A percentile compares a stretch with the other conserved stretches of the same genome.
Evolutionary conservation across 1,284 basidiomycete species (phyloP).

Genomic region (Phellopilus nigrolimitatus): DNA sequence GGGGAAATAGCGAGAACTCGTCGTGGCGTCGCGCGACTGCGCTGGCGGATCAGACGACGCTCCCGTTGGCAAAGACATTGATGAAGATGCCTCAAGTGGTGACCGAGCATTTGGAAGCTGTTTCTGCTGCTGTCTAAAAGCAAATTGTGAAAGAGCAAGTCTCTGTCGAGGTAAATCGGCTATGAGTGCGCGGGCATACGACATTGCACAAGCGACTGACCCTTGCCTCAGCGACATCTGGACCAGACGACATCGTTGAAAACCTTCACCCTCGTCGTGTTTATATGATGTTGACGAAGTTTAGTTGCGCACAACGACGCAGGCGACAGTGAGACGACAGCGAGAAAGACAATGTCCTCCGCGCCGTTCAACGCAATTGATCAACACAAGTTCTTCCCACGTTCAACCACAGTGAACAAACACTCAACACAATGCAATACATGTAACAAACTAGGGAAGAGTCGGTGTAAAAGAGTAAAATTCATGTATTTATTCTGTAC

Average conservation of each 20-base stretch:
- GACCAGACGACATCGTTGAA: constrained; percentile 13
- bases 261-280: neutral
- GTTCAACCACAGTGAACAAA: too few relatives aligned
- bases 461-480: too few relatives aligned
- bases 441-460: too few relatives aligned
- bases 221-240: constrained; percentile 14
- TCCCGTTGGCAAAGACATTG: constrained; percentile 14
- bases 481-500: too few relatives aligned
- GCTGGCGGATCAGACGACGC: constrained; percentile 32
- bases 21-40: constrained; percentile 55
- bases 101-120: constrained; percentile 33
- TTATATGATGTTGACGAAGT: neutral
- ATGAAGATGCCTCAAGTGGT: constrained; percentile 21
- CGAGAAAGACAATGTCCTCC: too few relatives aligned
- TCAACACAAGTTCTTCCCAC: too few relatives aligned
- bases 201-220: constrained; percentile 10
- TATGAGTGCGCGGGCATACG: neutral
- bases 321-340: constrained; percentile 1
- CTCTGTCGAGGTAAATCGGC: constrained; percentile 12
- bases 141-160: constrained; percentile 11
- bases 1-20: constrained; percentile 40
- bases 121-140: constrained; percentile 27
- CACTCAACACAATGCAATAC: too few relatives aligned
- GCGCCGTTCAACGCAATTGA: too few relatives aligned
- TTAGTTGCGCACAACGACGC: neutral